Conservation (phyloP, 345 rosid genomes). For the Trapa bicornis region DNA sequence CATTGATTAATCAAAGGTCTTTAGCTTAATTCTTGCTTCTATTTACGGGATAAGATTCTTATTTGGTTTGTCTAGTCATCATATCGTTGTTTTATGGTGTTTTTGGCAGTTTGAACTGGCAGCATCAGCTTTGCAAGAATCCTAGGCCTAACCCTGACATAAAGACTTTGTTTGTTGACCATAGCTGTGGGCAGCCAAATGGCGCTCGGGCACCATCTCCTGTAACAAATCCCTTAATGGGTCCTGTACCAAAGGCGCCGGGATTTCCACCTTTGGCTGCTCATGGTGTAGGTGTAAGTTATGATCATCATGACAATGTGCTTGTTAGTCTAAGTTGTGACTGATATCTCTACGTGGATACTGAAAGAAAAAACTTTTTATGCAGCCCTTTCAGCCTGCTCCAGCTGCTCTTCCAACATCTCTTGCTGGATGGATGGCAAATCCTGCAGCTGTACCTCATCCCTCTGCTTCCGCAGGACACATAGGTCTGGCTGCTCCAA, state of each 20-base stretch:
- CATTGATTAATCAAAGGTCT: conserved; percentile 85
- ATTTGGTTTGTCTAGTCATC: background rate
- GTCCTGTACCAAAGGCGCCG: conserved; percentile 63
- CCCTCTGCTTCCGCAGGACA: conserved; percentile 64
- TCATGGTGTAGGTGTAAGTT: conserved; percentile 77
- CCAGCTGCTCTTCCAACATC: conserved; percentile 53
- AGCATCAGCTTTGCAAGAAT: conserved; percentile 90
- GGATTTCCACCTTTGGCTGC: conserved; percentile 59
- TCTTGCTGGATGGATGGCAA: conserved; percentile 79
- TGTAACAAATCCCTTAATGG: conserved; percentile 43
- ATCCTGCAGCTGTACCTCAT: conserved; percentile 51
- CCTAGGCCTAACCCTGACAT: conserved; percentile 89
- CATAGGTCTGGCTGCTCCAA: conserved; percentile 45
- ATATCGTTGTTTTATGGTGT: conserved; percentile 1
- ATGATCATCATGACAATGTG: background rate
- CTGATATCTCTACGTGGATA: conserved; percentile 8
- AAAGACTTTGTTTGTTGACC: conserved; percentile 77
- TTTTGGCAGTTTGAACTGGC: conserved; percentile 72
- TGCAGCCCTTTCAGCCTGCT: conserved; percentile 61
- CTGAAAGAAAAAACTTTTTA: too few relatives aligned
- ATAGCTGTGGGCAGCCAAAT: conserved; percentile 58
- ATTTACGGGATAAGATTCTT: background rate
- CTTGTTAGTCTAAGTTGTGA: conserved; percentile 6
- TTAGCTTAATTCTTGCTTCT: conserved; percentile 6
- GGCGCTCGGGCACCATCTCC: conserved; percentile 72